Conservation (phyloP, 495 filamentous ascomycete species). For the Aspergillus nanangensis region DNA sequence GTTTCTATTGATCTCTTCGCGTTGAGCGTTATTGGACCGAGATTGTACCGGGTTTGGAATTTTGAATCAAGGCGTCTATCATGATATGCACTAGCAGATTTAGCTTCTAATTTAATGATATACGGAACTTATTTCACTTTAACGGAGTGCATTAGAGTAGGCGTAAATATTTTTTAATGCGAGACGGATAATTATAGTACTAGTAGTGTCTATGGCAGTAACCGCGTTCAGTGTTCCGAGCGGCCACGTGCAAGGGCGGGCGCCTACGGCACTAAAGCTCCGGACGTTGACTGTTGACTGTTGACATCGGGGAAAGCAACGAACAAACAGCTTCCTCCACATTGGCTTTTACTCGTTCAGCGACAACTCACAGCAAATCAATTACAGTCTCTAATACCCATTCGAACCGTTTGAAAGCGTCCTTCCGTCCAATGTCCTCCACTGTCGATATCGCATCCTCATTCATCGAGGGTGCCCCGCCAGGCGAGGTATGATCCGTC, state of each 20-base stretch:
- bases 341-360: background rate
- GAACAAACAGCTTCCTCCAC: background rate
- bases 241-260: conserved; percentile 8
- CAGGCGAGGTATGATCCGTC: conserved; percentile 81
- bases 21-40: too few relatives aligned
- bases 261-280: conserved; percentile 19
- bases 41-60: too few relatives aligned
- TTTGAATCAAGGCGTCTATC: too few relatives aligned
- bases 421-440: conserved; percentile 27
- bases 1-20: too few relatives aligned
- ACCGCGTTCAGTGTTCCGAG: background rate
- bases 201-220: background rate
- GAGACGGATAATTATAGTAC: too few relatives aligned
- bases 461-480: conserved; percentile 92
- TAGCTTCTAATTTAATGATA: too few relatives aligned
- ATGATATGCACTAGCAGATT: too few relatives aligned
- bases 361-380: too few relatives aligned
- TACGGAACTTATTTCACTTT: too few relatives aligned
- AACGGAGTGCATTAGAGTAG: too few relatives aligned
- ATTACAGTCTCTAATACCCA: background rate
- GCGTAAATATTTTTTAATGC: too few relatives aligned
- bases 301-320: conserved; percentile 9
- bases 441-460: conserved; percentile 66
- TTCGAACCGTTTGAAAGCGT: too few relatives aligned
- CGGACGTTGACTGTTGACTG: conserved; percentile 14